A percentile compares a stretch with the other conserved stretches of the same genome.
These are phyloP conservation scores for Penicillium lividum DNA, from an alignment of 495 filamentous ascomycete species.

Conservation along the genomic window DNA sequence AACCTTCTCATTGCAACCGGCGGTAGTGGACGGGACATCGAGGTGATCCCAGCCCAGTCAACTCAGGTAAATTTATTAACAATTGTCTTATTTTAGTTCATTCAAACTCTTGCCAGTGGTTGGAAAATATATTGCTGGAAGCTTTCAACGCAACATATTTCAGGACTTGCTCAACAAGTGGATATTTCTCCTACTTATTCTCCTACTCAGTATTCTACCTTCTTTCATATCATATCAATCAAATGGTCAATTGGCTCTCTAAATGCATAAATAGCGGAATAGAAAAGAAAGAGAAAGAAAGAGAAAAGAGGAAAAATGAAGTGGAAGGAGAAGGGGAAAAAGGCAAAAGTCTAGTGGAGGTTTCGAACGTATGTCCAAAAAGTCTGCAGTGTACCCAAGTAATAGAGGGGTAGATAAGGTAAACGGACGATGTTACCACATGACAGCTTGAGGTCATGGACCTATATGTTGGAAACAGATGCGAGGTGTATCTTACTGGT, in stretches of 20 bases:
- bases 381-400: too few relatives aligned
- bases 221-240: too few relatives aligned
- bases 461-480: not conserved
- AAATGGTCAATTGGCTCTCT: too few relatives aligned
- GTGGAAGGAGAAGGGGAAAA: too few relatives aligned
- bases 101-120: constrained; percentile 54
- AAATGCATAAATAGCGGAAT: too few relatives aligned
- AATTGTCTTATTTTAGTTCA: constrained; percentile 18
- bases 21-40: constrained; percentile 79
- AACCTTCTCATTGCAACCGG: constrained; percentile 76
- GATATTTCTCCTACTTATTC: too few relatives aligned
- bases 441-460: not conserved
- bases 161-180: constrained; percentile 39
- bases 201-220: too few relatives aligned
- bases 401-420: too few relatives aligned
- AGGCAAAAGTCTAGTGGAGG: too few relatives aligned
- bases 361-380: too few relatives aligned
- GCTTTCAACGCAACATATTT: constrained; percentile 37
- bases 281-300: too few relatives aligned
- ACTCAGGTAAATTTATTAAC: not conserved
- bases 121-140: constrained; percentile 44
- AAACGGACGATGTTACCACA: not conserved
- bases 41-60: constrained; percentile 12
- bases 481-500: not conserved
- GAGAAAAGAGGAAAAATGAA: too few relatives aligned